A percentile compares a stretch with the other conserved stretches of the same genome.
Conservation (phyloP, 805 yeast genomes). For the Candida taoyuanica region DNA sequence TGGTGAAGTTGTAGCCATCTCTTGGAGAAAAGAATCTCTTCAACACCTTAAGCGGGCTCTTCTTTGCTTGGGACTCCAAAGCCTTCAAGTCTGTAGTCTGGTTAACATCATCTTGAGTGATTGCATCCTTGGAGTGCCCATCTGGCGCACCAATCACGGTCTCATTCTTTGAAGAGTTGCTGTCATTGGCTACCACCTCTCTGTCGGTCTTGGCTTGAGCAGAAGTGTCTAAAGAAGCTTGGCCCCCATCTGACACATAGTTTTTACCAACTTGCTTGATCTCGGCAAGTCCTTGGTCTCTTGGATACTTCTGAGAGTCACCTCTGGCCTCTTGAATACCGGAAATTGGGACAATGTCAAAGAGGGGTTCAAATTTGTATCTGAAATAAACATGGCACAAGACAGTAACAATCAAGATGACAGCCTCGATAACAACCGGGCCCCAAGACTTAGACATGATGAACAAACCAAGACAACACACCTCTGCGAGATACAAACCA, state of each 20-base stretch:
- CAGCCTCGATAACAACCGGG: slow-evolving; percentile 63
- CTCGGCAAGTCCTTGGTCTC: slow-evolving; percentile 63
- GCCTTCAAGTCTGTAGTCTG: slow-evolving; percentile 18
- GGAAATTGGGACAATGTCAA: slow-evolving; percentile 67
- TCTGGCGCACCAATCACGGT: slow-evolving; percentile 29
- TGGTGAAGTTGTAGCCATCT: slow-evolving; percentile 40
- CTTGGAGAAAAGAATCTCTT: slow-evolving; percentile 38
- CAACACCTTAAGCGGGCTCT: slow-evolving; percentile 15
- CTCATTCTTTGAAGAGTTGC: slow-evolving; percentile 26
- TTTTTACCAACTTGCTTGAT: slow-evolving; percentile 45
- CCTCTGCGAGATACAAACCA: slow-evolving; percentile 66
- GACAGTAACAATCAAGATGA: slow-evolving; percentile 54
- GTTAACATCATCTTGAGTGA: slow-evolving; percentile 25
- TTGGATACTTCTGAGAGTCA: slow-evolving; percentile 49
- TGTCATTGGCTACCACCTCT: slow-evolving; percentile 22
- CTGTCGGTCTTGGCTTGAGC: slow-evolving; percentile 25
- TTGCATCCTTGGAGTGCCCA: slow-evolving; percentile 3
- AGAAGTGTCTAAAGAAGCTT: too few relatives aligned
- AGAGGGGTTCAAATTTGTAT: slow-evolving; percentile 54
- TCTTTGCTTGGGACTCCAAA: slow-evolving; percentile 17
- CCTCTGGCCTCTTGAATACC: slow-evolving; percentile 39
- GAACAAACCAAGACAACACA: slow-evolving; percentile 65
- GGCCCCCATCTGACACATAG: slow-evolving; percentile 24
- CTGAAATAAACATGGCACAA: slow-evolving; percentile 54
- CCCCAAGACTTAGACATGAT: slow-evolving; percentile 80